phyloP scores from a whole-genome alignment of 768 basidiomycete species.

The Hortiboletus campestris region DNA sequence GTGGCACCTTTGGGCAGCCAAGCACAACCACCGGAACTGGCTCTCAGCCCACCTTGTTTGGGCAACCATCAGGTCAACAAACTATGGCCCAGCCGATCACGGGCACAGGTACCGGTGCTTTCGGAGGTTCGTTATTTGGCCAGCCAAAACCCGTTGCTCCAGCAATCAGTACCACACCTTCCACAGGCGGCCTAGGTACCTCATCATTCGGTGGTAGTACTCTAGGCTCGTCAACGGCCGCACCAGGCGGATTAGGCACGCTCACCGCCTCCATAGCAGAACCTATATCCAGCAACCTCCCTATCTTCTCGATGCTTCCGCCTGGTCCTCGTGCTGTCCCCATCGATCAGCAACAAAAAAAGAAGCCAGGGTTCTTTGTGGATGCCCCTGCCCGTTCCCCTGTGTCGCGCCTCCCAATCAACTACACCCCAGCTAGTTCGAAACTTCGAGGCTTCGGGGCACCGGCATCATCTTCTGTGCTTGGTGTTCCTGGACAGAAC shows the following conservation, averaged over 20 bases:
- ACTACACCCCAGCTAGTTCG: conserved; percentile 60
- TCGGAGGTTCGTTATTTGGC: conserved; percentile 49
- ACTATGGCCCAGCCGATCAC: conserved; percentile 36
- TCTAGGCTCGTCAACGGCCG: conserved; percentile 41
- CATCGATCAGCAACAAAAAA: conserved; percentile 64
- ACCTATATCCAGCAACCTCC: conserved; percentile 70
- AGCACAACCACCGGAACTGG: conserved; percentile 29
- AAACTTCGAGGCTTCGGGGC: conserved; percentile 68
- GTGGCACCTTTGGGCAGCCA: conserved; percentile 47
- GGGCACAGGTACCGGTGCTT: conserved; percentile 29
- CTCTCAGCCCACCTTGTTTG: conserved; percentile 46
- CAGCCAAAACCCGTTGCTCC: conserved; percentile 50
- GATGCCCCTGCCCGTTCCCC: conserved; percentile 74
- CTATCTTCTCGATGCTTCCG: conserved; percentile 73
- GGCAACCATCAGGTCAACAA: conserved; percentile 47
- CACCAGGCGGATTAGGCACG: conserved; percentile 51
- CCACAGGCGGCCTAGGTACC: conserved; percentile 36
- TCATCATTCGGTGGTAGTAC: conserved; percentile 40
- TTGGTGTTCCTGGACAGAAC: conserved; percentile 30
- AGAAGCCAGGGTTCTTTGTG: conserved; percentile 74
- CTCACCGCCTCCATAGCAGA: conserved; percentile 88
- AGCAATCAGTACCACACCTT: conserved; percentile 42
- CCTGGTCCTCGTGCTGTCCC: conserved; percentile 63
- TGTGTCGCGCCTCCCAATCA: conserved; percentile 59
- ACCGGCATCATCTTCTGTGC: conserved; percentile 40